Percentiles rank a stretch among this genome's conserved stretches.
These are phyloP conservation scores for Aspergillus heteromorphus DNA, from an alignment of 495 filamentous ascomycete species.

Conservation along the genomic window DNA sequence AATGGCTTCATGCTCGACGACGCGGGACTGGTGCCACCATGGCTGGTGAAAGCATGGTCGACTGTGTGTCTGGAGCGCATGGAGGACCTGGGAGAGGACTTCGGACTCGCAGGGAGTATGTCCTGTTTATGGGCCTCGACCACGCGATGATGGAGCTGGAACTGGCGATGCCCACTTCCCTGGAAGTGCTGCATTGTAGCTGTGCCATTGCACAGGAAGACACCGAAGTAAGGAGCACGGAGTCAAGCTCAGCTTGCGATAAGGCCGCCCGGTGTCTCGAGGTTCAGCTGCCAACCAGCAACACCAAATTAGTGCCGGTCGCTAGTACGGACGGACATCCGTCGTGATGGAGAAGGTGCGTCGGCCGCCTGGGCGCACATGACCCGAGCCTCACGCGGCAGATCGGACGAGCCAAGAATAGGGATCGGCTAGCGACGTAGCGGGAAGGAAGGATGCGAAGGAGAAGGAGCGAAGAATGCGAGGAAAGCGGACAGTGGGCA, in stretches of 20 bases:
- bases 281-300: not conserved
- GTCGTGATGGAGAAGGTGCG: not conserved
- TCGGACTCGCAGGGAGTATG: too few species aligned
- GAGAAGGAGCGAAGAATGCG: not conserved
- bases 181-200: not conserved
- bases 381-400: not conserved
- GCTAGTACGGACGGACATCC: not conserved
- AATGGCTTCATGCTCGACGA: not conserved
- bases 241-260: not conserved
- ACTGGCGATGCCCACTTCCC: not conserved
- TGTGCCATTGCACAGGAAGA: not conserved
- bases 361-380: not conserved
- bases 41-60: too few species aligned
- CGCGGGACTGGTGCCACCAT: not conserved
- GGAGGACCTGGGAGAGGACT: too few species aligned
- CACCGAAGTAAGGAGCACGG: not conserved
- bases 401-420: not conserved
- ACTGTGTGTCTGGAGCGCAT: too few species aligned
- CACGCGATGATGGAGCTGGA: too few species aligned
- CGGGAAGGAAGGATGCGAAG: not conserved
- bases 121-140: too few species aligned
- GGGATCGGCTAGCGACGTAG: not conserved
- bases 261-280: not conserved
- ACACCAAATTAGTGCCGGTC: not conserved
- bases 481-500: not conserved